Evolutionary conservation across 441 rosid genomes (phyloP).

Genomic region (Caryocar brasiliense): DNA sequence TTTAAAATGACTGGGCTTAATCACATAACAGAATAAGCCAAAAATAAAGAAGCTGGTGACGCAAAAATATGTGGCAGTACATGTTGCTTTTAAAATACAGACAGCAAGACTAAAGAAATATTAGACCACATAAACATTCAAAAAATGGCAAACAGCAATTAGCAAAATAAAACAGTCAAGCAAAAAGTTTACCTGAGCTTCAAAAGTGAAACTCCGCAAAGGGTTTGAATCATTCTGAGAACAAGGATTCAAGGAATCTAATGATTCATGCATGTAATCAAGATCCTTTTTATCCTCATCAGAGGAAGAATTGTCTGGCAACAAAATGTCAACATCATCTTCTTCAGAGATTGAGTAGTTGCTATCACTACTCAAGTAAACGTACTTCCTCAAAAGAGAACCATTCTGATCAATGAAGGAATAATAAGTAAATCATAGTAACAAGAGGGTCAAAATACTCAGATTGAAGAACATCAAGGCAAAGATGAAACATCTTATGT

Average conservation of each 20-base stretch:
- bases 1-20: too few species aligned
- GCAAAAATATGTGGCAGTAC: too few species aligned
- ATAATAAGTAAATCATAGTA: too few species aligned
- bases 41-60: too few species aligned
- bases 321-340: conserved; percentile 78
- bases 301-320: conserved; percentile 45
- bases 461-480: background rate
- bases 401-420: conserved; percentile 58
- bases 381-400: conserved; percentile 72
- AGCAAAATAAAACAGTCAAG: background rate
- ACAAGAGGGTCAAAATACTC: conserved; percentile 4
- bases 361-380: conserved; percentile 88
- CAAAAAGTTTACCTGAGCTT: conserved; percentile 62
- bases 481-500: background rate
- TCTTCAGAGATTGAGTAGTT: conserved; percentile 72
- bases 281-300: conserved; percentile 34
- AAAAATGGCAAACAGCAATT: background rate
- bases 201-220: conserved; percentile 69
- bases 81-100: too few species aligned
- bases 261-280: conserved; percentile 30
- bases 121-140: too few species aligned
- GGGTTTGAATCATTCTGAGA: conserved; percentile 35
- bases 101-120: too few species aligned
- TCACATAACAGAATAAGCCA: too few species aligned
- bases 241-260: conserved; percentile 28